A percentile compares a stretch with the other conserved stretches of the same genome.
Evolutionary conservation across 2,329 filamentous ascomycete species (phyloP).

Genomic region (Phaeophleospora eucalypticola): DNA sequence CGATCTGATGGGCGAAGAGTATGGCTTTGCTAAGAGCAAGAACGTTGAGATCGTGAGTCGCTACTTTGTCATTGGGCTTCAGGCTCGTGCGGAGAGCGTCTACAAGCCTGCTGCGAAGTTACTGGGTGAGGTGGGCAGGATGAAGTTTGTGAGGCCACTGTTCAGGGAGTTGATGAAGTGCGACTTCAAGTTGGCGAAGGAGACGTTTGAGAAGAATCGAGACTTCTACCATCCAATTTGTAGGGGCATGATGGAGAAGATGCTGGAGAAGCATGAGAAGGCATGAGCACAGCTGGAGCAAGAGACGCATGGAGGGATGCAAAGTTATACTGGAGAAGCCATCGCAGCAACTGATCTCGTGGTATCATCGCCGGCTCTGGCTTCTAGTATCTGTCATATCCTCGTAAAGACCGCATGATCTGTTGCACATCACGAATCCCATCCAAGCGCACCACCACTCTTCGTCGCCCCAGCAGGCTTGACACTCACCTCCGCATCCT

Average conservation of each 20-base stretch:
- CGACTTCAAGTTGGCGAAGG: conserved; percentile 68
- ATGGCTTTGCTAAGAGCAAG: conserved; percentile 67
- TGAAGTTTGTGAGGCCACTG: conserved; percentile 94
- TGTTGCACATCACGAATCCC: background rate
- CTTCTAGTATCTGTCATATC: too few relatives aligned
- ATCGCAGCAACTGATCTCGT: too few relatives aligned
- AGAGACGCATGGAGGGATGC: too few relatives aligned
- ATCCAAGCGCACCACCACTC: background rate
- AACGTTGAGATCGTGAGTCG: conserved; percentile 84
- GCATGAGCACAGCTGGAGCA: background rate
- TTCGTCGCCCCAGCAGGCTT: background rate
- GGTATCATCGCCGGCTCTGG: too few relatives aligned
- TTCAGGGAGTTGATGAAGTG: conserved; percentile 72
- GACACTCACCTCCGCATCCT: background rate
- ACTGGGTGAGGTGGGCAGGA: conserved; percentile 77
- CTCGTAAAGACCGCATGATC: too few relatives aligned
- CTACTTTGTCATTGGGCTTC: conserved; percentile 75
- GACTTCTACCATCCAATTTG: conserved; percentile 97
- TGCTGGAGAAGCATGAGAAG: conserved; percentile 25
- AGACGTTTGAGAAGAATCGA: conserved; percentile 81
- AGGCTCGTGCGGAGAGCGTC: conserved; percentile 64
- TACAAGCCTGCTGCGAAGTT: conserved; percentile 70
- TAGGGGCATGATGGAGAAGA: conserved; percentile 75
- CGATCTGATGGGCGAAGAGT: conserved; percentile 67
- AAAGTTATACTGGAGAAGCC: too few relatives aligned